A percentile compares a stretch with the other conserved stretches of the same genome.
Evolutionary conservation across 768 basidiomycete species (phyloP).

Genomic region (Mycena leptocephala): DNA sequence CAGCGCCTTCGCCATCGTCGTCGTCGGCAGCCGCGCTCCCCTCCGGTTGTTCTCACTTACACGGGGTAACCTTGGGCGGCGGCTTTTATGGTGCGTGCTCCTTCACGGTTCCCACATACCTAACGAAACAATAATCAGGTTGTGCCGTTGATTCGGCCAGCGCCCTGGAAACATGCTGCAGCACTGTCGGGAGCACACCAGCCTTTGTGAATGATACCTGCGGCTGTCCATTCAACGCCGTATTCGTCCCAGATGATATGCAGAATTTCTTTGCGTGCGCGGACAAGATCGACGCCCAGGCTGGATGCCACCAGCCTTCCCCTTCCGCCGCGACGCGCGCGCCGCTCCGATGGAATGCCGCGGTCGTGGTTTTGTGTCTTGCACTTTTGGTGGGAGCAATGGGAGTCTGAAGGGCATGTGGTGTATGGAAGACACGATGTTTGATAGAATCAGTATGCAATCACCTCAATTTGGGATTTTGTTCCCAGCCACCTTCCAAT

Average conservation of each 20-base stretch:
- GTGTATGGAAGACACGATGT: not conserved
- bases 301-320: not conserved
- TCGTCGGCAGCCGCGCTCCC: not conserved
- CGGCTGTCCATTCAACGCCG: slow-evolving; percentile 2
- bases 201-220: slow-evolving; percentile 1
- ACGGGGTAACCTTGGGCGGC: not conserved
- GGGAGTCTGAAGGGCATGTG: not conserved
- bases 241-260: not conserved
- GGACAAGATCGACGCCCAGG: not conserved
- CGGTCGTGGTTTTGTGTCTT: not conserved
- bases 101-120: not conserved
- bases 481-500: too few species aligned
- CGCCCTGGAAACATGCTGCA: not conserved
- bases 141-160: not conserved
- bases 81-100: not conserved
- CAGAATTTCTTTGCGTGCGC: not conserved
- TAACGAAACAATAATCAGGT: not conserved
- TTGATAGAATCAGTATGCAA: too few species aligned
- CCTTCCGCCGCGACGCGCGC: not conserved
- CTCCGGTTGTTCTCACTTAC: not conserved
- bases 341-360: slow-evolving; percentile 2
- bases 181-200: not conserved
- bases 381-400: not conserved
- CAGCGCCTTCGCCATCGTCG: not conserved
- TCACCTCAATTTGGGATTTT: too few species aligned